Percentiles rank a stretch among this genome's conserved stretches.
Conservation (phyloP, 2,329 filamentous ascomycete genomes). For the Huntiella moniliformis region DNA sequence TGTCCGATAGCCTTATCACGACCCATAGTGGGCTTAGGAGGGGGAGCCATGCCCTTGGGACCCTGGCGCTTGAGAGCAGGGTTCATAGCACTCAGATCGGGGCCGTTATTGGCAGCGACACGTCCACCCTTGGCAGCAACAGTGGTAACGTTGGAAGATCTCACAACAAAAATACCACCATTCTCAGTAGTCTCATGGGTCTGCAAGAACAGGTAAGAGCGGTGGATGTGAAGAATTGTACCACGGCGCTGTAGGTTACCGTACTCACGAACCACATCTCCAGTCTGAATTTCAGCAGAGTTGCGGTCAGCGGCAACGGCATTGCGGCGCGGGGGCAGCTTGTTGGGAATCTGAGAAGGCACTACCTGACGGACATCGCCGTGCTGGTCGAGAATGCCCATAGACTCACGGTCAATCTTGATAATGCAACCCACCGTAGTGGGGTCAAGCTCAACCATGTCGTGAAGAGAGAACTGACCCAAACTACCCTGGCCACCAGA, state of each 20-base stretch:
- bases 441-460: constrained; percentile 83
- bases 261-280: constrained; percentile 82
- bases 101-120: constrained; percentile 39
- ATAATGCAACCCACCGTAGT: constrained; percentile 85
- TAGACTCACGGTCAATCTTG: constrained; percentile 84
- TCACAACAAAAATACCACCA: constrained; percentile 71
- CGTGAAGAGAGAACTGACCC: constrained; percentile 82
- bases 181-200: constrained; percentile 73
- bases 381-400: constrained; percentile 80
- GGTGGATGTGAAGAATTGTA: constrained; percentile 82
- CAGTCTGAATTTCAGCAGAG: constrained; percentile 77
- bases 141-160: constrained; percentile 69
- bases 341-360: constrained; percentile 82
- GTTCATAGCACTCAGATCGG: constrained; percentile 81
- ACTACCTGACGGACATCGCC: constrained; percentile 65
- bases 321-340: constrained; percentile 61
- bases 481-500: constrained; percentile 68
- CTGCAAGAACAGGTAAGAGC: constrained; percentile 80
- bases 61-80: constrained; percentile 61
- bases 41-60: constrained; percentile 33
- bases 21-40: constrained; percentile 51
- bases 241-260: constrained; percentile 72
- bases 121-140: constrained; percentile 88
- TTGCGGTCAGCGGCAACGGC: constrained; percentile 85
- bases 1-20: constrained; percentile 76